These are phyloP conservation scores for Colletotrichum tropicale DNA, from an alignment of 2,329 filamentous ascomycete genomes.

Conservation along the genomic window DNA sequence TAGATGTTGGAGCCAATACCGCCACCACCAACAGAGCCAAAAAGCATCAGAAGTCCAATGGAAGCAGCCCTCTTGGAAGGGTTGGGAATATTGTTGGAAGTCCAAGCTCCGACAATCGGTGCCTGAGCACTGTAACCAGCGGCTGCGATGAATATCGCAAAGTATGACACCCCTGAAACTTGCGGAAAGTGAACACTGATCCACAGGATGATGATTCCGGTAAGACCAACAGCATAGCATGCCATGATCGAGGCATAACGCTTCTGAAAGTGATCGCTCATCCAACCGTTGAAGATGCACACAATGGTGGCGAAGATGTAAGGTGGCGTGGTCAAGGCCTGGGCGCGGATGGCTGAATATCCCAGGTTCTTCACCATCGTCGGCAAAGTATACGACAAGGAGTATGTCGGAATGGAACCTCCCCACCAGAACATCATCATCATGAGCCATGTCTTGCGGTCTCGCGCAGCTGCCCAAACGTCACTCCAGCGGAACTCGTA, in stretches of 20 bases:
- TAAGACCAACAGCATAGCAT: constrained; percentile 23
- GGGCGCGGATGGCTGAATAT: constrained; percentile 28
- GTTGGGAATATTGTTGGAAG: not conserved
- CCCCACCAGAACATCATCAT: constrained; percentile 29
- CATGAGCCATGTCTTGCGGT: constrained; percentile 24
- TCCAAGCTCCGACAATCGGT: not conserved
- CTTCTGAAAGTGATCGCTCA: constrained; percentile 40
- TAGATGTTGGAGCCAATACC: not conserved
- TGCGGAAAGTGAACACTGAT: not conserved
- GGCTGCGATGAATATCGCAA: not conserved
- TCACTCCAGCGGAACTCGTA: constrained; percentile 23
- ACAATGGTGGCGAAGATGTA: constrained; percentile 46
- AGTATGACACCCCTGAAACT: not conserved
- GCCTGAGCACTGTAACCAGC: not conserved
- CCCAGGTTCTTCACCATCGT: constrained; percentile 32
- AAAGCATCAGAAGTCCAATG: not conserved
- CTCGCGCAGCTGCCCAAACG: constrained; percentile 18
- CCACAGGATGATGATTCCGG: constrained; percentile 13
- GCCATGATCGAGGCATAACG: constrained; percentile 22
- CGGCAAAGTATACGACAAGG: constrained; percentile 28
- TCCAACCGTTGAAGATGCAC: constrained; percentile 32
- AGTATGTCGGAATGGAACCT: constrained; percentile 27
- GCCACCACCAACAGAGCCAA: not conserved
- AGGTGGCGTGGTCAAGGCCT: constrained; percentile 30
- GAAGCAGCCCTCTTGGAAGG: not conserved